A percentile compares a stretch with the other conserved stretches of the same genome.
phyloP scores from a whole-genome alignment of 768 basidiomycete genomes.

The Cantharellus cinnabarinus region DNA sequence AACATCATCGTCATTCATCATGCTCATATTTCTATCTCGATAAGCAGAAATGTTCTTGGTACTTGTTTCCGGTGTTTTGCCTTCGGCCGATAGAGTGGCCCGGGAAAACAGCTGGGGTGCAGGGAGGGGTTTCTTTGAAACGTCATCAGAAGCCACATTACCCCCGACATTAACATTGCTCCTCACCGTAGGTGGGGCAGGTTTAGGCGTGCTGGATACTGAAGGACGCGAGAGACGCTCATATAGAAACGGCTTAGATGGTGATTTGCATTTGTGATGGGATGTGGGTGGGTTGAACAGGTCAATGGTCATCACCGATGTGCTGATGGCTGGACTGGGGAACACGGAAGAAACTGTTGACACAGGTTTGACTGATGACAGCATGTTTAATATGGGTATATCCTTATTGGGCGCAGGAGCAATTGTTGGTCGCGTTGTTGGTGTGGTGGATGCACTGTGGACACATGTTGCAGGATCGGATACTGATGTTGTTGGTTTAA shows the following conservation, averaged over 20 bases:
- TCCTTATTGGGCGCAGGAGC: neutral
- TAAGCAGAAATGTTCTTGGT: neutral
- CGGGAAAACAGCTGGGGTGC: too few species aligned
- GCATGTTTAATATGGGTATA: neutral
- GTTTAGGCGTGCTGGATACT: too few species aligned
- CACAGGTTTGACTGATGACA: neutral
- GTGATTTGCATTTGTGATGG: neutral
- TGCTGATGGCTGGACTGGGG: neutral
- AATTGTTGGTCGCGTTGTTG: neutral
- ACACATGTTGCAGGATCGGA: too few species aligned
- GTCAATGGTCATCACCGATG: neutral
- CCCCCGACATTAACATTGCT: too few species aligned
- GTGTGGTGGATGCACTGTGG: neutral
- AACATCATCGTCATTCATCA: neutral
- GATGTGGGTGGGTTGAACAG: neutral
- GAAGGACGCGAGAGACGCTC: neutral
- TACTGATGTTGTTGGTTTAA: too few species aligned
- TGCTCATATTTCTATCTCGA: neutral
- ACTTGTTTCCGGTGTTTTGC: too few species aligned
- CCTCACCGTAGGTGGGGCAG: too few species aligned
- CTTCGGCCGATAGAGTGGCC: too few species aligned
- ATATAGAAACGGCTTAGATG: neutral
- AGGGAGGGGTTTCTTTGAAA: too few species aligned
- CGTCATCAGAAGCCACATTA: too few species aligned
- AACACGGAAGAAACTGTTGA: neutral